phyloP scores from a whole-genome alignment of 1,284 basidiomycete genomes.

The Sutorius eximius region DNA sequence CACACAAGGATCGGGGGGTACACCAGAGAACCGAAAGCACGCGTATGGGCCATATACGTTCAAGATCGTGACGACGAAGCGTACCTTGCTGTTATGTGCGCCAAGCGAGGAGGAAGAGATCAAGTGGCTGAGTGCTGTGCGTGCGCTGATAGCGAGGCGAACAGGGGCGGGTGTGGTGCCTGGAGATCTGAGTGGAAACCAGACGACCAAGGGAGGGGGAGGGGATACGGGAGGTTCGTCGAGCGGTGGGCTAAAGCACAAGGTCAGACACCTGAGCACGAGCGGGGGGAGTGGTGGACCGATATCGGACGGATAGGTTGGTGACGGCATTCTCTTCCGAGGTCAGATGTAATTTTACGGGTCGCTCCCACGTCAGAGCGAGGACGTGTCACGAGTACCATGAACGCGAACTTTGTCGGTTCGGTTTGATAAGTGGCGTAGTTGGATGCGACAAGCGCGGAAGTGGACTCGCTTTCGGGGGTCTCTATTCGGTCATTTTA shows the following conservation, averaged over 20 bases:
- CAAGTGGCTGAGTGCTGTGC: slow-evolving; percentile 93
- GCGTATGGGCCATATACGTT: slow-evolving; percentile 63
- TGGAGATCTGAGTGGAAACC: slow-evolving; percentile 30
- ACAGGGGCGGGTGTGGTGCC: slow-evolving; percentile 49
- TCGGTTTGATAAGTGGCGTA: slow-evolving; percentile 33
- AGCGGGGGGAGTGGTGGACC: slow-evolving; percentile 31
- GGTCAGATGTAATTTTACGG: slow-evolving; percentile 21
- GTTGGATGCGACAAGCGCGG: slow-evolving; percentile 36
- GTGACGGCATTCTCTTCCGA: slow-evolving; percentile 27
- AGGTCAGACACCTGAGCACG: slow-evolving; percentile 45
- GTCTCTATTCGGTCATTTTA: slow-evolving; percentile 5
- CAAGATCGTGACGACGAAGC: slow-evolving; percentile 95
- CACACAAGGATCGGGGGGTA: slow-evolving; percentile 35
- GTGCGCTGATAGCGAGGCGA: slow-evolving; percentile 82
- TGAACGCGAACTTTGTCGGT: slow-evolving; percentile 23
- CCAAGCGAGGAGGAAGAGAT: slow-evolving; percentile 98
- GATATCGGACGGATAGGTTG: slow-evolving; percentile 21
- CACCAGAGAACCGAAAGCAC: slow-evolving; percentile 40
- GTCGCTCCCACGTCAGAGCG: slow-evolving; percentile 24
- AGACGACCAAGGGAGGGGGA: slow-evolving; percentile 18
- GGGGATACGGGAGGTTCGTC: slow-evolving; percentile 9
- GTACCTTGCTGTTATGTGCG: slow-evolving; percentile 87
- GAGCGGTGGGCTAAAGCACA: slow-evolving; percentile 39
- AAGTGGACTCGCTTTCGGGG: slow-evolving; percentile 22
- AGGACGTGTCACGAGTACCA: slow-evolving; percentile 5